Evolutionary conservation across 2,329 filamentous ascomycete species (phyloP), one percentile per base, ranked within the genome.

Genomic region (Apiospora marii): DNA sequence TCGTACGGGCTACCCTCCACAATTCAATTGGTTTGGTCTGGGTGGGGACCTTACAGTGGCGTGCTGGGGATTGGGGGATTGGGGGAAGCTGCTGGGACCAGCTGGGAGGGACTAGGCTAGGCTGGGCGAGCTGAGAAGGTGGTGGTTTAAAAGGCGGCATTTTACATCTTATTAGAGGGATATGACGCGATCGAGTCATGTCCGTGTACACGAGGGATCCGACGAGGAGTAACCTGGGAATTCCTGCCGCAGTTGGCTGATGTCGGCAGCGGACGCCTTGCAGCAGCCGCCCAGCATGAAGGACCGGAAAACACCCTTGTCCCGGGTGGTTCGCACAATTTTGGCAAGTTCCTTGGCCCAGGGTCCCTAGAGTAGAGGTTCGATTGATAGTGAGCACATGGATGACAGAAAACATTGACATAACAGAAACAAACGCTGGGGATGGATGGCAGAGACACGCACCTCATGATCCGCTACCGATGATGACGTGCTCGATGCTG

Each of bases 171-270:
- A 41, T 64, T 64, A 41, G 58, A 24, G 19, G 19, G 58, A 64
- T 37, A 64, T 41, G 58, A 64, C 58, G 58, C n/a, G 58, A 41
- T 10, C 58, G 58, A 64, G 58, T 64, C 58, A 64, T 64, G 7
- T 41, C 37, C 37, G 37, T 10, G 8, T 37, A 12, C 58, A 14
- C 34, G 58, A 34, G 27, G 41, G 13, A 44, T 10, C 37, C 37
- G 37, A 41, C 37, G 37, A 41, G 37, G 61, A 30, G 41, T 27
- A 19, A 19, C 34, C 30, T 37, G 58, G 53, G 37, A 70, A 34
- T 44, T 82, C 49, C 79, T 94, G 41, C 14, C 64, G 44, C 90
- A 93, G 77, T 90, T 93, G 68, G 91, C 91, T 16, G 90, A 94
- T 81, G 87, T 90, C 76, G 90, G 93, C 75, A 90, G 93, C 43